Conservation (phyloP, 495 filamentous ascomycete species). For the Pyronema omphalodes region DNA sequence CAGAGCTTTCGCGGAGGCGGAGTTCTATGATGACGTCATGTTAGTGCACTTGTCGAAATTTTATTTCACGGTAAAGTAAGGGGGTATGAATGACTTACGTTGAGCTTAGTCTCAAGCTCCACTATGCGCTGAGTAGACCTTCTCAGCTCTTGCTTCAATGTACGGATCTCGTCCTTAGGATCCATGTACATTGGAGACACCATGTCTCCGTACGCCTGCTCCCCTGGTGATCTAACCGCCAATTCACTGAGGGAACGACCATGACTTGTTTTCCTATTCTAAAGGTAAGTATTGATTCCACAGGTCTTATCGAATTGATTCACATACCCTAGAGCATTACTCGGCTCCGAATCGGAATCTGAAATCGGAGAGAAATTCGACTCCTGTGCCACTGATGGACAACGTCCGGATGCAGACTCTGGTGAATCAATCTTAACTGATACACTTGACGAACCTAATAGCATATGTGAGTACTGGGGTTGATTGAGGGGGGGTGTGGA, state of each 20-base stretch:
- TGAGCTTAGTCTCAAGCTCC: conserved; percentile 59
- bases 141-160: conserved; percentile 58
- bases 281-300: too few species aligned
- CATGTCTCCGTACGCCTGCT: conserved; percentile 50
- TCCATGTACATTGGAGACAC: conserved; percentile 55
- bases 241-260: conserved; percentile 71
- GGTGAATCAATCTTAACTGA: neutral
- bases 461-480: conserved; percentile 17
- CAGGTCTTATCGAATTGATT: too few species aligned
- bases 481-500: conserved; percentile 16
- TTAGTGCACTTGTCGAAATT: too few species aligned
- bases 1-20: conserved; percentile 60
- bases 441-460: conserved; percentile 14
- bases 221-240: conserved; percentile 28
- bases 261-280: conserved; percentile 29
- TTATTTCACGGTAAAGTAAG: too few species aligned
- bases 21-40: conserved; percentile 27
- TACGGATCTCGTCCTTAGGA: conserved; percentile 48
- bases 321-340: too few species aligned
- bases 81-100: conserved; percentile 24
- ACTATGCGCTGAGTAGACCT: conserved; percentile 62
- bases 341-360: too few species aligned
- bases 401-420: conserved; percentile 7
- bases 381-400: conserved; percentile 54
- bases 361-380: conserved; percentile 33